phyloP scores from a whole-genome alignment of 75 land plant genomes.

The Pinus taeda region DNA sequence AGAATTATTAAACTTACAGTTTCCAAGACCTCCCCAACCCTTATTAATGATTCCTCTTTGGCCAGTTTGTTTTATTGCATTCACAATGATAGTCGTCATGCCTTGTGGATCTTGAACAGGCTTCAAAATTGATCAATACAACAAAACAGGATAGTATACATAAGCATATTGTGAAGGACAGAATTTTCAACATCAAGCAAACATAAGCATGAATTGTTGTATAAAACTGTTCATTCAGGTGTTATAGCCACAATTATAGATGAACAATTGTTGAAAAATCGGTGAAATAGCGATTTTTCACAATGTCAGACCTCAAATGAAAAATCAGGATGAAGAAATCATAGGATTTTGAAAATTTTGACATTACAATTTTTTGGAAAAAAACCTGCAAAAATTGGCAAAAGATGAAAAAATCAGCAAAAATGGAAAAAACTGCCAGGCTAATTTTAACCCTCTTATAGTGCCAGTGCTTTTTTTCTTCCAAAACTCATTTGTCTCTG shows the following conservation, averaged over 20 bases:
- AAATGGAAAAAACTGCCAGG: no score
- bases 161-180: not conserved
- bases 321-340: no score
- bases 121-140: slow-evolving; percentile 29
- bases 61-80: slow-evolving; percentile 73
- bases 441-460: no score
- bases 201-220: not conserved
- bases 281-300: no score
- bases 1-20: slow-evolving; percentile 49
- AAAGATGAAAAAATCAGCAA: no score
- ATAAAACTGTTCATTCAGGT: not conserved
- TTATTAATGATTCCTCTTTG: slow-evolving; percentile 96
- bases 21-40: slow-evolving; percentile 99
- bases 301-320: no score
- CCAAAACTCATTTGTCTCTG: no score
- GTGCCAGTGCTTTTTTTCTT: no score
- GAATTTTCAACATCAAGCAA: slow-evolving; percentile 3
- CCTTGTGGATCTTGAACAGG: slow-evolving; percentile 96
- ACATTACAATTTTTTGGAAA: no score
- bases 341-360: no score
- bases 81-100: slow-evolving; percentile 86
- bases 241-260: not conserved
- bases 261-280: not conserved
- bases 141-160: not conserved
- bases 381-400: no score